These are phyloP conservation scores for Podospora tetraspora DNA, from an alignment of 495 filamentous ascomycete species.

Conservation along the genomic window DNA sequence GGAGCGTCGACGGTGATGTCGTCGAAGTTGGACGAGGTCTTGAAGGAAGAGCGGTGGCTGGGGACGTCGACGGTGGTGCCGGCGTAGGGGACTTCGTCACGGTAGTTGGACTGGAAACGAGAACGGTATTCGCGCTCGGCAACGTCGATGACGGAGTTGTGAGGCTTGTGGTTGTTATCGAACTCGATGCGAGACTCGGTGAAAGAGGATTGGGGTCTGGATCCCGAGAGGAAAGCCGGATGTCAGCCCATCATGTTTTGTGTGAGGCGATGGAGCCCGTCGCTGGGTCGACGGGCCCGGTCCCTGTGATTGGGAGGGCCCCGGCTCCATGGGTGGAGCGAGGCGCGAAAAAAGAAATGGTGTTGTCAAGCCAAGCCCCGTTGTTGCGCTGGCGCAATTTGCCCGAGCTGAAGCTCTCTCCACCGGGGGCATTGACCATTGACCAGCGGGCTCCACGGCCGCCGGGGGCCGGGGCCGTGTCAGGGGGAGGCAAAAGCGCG, in stretches of 20 bases:
- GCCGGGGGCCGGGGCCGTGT: not conserved
- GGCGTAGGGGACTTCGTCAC: slow-evolving; percentile 49
- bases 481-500: not conserved
- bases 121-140: slow-evolving; percentile 82
- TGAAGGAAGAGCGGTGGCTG: slow-evolving; percentile 26
- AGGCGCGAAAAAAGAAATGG: slow-evolving; percentile 12
- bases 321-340: slow-evolving; percentile 2
- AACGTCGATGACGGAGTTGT: slow-evolving; percentile 63
- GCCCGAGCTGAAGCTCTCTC: slow-evolving; percentile 3
- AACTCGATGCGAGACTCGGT: slow-evolving; percentile 61
- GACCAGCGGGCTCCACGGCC: not conserved
- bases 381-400: slow-evolving; percentile 8
- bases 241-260: slow-evolving; percentile 11
- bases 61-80: slow-evolving; percentile 46
- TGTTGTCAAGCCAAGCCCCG: slow-evolving; percentile 6
- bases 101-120: slow-evolving; percentile 65
- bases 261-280: slow-evolving; percentile 11
- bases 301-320: slow-evolving; percentile 7
- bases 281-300: slow-evolving; percentile 27
- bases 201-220: slow-evolving; percentile 50
- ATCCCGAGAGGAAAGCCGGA: slow-evolving; percentile 31
- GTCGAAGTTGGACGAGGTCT: slow-evolving; percentile 36
- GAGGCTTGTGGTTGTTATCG: slow-evolving; percentile 44
- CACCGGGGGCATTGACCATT: not conserved
- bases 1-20: slow-evolving; percentile 49